A percentile compares a stretch with the other conserved stretches of the same genome.
These are phyloP conservation scores for Pseudoneurospora amorphoporcata DNA, from an alignment of 495 filamentous ascomycete species.

Conservation along the genomic window DNA sequence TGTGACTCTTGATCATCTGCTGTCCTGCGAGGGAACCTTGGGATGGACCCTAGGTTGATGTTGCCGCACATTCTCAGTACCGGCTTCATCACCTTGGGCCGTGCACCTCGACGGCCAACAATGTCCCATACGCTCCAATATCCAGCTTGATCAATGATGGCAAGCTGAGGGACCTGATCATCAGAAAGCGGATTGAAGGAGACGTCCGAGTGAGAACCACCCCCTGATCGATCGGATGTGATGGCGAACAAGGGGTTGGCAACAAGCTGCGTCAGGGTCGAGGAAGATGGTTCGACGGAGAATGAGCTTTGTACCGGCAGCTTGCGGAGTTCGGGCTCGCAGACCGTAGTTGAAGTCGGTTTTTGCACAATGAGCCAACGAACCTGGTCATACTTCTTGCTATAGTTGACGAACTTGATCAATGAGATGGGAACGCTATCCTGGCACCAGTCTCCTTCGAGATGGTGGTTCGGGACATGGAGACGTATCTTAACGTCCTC, in stretches of 20 bases:
- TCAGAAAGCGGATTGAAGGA: conserved; percentile 68
- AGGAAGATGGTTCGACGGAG: neutral
- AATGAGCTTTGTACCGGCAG: conserved; percentile 4
- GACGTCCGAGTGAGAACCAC: conserved; percentile 55
- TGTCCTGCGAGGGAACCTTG: conserved; percentile 6
- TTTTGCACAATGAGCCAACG: conserved; percentile 57
- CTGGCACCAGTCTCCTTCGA: conserved; percentile 41
- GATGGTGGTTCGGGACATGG: conserved; percentile 16
- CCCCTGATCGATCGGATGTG: conserved; percentile 41
- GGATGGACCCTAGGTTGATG: conserved; percentile 8
- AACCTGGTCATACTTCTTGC: conserved; percentile 33
- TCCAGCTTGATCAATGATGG: conserved; percentile 60
- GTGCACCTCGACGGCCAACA: conserved; percentile 17
- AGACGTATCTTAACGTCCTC: conserved; percentile 29
- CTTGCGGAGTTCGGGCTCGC: conserved; percentile 42
- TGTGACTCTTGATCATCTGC: conserved; percentile 2
- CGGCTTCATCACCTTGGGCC: conserved; percentile 21
- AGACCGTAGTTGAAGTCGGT: conserved; percentile 43
- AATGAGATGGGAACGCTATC: conserved; percentile 51
- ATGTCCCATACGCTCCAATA: conserved; percentile 73
- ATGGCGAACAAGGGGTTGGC: conserved; percentile 52
- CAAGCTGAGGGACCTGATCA: conserved; percentile 43
- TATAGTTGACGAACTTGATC: conserved; percentile 50
- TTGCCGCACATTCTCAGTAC: conserved; percentile 20
- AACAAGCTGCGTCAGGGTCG: conserved; percentile 42